These are phyloP conservation scores for Sporothrix brunneoviolacea DNA, from an alignment of 2,329 filamentous ascomycete species.

Conservation along the genomic window DNA sequence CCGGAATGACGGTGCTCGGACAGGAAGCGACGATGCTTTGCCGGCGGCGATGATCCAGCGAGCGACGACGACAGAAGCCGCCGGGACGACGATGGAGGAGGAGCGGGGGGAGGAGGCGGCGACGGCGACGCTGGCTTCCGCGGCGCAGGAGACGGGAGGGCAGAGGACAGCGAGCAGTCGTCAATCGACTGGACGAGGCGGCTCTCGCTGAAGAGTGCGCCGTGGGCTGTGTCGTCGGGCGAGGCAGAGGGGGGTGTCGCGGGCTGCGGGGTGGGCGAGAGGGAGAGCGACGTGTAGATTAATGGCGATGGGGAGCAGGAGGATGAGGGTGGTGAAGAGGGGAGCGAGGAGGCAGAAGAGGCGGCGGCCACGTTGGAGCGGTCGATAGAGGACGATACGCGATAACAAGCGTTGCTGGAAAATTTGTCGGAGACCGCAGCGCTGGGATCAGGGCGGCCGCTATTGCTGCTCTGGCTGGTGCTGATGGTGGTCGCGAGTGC, in stretches of 20 bases:
- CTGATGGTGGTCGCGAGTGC: not conserved
- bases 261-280: conserved; percentile 38
- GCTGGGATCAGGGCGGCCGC: not conserved
- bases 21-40: conserved; percentile 11
- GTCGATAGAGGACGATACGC: conserved; percentile 1
- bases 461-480: not conserved
- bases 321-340: not conserved
- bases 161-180: conserved; percentile 20
- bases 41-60: not conserved
- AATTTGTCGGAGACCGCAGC: too few relatives aligned
- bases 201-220: conserved; percentile 19
- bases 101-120: not conserved
- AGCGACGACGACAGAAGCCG: conserved; percentile 6
- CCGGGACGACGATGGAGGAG: not conserved
- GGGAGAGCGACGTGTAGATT: conserved; percentile 28
- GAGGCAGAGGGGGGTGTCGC: conserved; percentile 35
- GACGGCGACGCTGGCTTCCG: conserved; percentile 15
- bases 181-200: conserved; percentile 30
- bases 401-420: too few relatives aligned
- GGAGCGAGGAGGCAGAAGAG: not conserved
- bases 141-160: conserved; percentile 22
- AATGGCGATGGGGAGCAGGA: conserved; percentile 20
- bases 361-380: not conserved
- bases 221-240: conserved; percentile 19
- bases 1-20: not conserved